Base-by-base conservation (phyloP, 805 yeast species). In the Candida sonorensis region DNA sequence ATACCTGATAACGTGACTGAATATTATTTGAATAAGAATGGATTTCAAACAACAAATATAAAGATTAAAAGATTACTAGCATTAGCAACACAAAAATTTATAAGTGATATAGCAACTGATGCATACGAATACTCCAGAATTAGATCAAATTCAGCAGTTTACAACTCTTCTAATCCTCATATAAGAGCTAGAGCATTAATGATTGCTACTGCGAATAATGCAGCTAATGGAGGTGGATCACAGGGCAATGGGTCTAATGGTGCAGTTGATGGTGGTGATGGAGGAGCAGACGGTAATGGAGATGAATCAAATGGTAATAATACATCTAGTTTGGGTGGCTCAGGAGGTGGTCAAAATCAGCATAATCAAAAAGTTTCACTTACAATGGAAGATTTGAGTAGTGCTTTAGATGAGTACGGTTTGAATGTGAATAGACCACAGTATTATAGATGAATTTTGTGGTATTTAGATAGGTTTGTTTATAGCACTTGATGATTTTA, bases 1-100 rank as follows among this genome's bases (percentile, higher is more conserved):
- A 92, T 92, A 25, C 98, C 98, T 0, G 97, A 92, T 53, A 88
- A 94, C 0, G 97, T 92, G 9, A 83, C 95, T 0, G 97, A 90
- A 51, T 92, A 87, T 54, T 92, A 90, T 49, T 61, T 90, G 12
- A 42, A 48, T 8, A 80, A 81, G 49, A 81, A 86, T 40, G 97
- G 97, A 24, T 78, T 92, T 47, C 81, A 79, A 37, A 75, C 92
- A 17, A 68, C 80, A 24, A 95, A 90, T 53, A 62, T 75, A 10
- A 71, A 87, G 36, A 75, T 83, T 36, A 88, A 87, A 55, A 67
- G 97, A 33, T 62, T 92, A 23, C 64, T 92, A 30, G 97, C 97
- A 0, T 64, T 92, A 35, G 97, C 98, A 1, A 92, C 98, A 0
- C 98, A 94, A 51, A 92, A 92, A 53, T 92, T 92, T 55, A 72